Conservation (phyloP, 202 grass and related monocot genomes). For the Eragrostis tef region DNA sequence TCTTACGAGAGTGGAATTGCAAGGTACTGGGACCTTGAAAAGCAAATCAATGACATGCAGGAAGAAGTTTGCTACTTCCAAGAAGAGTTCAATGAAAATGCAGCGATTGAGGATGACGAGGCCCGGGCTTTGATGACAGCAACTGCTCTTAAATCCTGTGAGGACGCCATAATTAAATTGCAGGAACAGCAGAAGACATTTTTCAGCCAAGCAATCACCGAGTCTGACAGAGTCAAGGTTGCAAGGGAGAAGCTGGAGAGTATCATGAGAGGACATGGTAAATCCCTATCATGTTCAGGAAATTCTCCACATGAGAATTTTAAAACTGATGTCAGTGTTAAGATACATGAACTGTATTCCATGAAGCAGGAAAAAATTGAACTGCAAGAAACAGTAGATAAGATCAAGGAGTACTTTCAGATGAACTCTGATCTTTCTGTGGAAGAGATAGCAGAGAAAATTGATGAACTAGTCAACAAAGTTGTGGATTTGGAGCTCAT, state of each 20-base stretch:
- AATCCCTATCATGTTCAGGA: conserved; percentile 7
- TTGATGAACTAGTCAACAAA: conserved; percentile 81
- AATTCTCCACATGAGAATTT: conserved; percentile 39
- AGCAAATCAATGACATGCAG: conserved; percentile 77
- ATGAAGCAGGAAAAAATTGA: conserved; percentile 57
- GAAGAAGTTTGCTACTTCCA: conserved; percentile 78
- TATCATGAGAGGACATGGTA: conserved; percentile 53
- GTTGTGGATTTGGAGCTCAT: conserved; percentile 75
- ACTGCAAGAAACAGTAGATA: conserved; percentile 53
- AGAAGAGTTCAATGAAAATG: conserved; percentile 71
- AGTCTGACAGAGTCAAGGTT: conserved; percentile 49
- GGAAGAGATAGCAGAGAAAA: conserved; percentile 70
- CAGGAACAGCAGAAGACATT: conserved; percentile 66
- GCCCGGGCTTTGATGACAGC: conserved; percentile 77
- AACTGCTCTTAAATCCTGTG: conserved; percentile 83
- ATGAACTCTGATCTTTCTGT: conserved; percentile 60
- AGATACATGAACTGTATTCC: conserved; percentile 45
- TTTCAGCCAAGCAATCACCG: conserved; percentile 51
- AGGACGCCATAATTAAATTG: conserved; percentile 70
- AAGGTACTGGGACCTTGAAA: conserved; percentile 88
- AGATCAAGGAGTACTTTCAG: conserved; percentile 67
- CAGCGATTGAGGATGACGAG: conserved; percentile 72
- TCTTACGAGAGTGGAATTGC: conserved; percentile 86
- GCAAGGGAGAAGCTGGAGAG: conserved; percentile 62
- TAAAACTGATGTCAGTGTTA: conserved; percentile 11